Percentiles rank a stretch among this genome's conserved stretches.
Evolutionary conservation across 352 stramenopile genomes (phyloP).

Genomic region (Phytophthora pluvialis): DNA sequence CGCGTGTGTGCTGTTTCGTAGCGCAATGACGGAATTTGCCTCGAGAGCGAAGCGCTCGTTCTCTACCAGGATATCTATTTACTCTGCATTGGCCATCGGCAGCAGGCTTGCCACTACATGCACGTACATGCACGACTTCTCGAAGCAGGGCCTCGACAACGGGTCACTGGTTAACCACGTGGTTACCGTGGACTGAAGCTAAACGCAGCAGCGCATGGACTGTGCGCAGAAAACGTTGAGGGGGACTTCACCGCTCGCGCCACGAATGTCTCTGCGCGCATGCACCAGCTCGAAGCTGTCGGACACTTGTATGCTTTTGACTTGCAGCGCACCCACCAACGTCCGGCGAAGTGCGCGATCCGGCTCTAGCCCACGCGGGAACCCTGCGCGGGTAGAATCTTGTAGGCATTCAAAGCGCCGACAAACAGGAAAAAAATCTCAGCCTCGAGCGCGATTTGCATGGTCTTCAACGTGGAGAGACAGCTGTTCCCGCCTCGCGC

Average conservation of each 20-base stretch:
- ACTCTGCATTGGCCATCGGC: too few species aligned
- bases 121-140: not conserved
- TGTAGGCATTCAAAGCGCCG: not conserved
- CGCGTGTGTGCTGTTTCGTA: too few species aligned
- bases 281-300: not conserved
- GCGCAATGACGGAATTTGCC: too few species aligned
- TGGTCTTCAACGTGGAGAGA: conserved; percentile 22
- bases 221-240: conserved; percentile 21
- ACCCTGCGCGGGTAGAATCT: too few species aligned
- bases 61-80: too few species aligned
- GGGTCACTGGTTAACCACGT: conserved; percentile 17
- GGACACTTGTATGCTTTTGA: conserved; percentile 13
- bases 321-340: conserved; percentile 20
- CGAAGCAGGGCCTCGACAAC: not conserved
- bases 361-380: conserved; percentile 12
- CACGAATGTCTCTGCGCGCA: conserved; percentile 19
- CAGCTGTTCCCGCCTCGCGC: conserved; percentile 11
- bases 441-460: conserved; percentile 18
- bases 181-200: conserved; percentile 30
- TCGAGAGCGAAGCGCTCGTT: too few species aligned
- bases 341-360: conserved; percentile 3
- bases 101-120: too few species aligned
- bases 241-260: not conserved
- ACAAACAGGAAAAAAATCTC: conserved; percentile 6
- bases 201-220: conserved; percentile 20